These are phyloP conservation scores for Candida pseudofarinosa DNA, from an alignment of 805 yeast species.

Conservation along the genomic window DNA sequence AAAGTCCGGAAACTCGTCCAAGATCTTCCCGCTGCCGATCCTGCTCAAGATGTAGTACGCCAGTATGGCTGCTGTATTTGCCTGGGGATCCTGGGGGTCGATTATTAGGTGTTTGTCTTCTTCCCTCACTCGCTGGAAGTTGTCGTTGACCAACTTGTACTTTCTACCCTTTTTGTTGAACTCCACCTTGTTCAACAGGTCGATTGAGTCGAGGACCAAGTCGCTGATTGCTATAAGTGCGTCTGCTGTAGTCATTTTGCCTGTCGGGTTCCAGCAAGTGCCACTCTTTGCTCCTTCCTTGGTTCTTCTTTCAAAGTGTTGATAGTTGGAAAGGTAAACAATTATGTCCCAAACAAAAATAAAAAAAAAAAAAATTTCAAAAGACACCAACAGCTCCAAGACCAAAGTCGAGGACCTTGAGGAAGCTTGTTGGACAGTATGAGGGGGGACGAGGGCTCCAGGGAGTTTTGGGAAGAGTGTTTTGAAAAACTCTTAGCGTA, in stretches of 20 bases:
- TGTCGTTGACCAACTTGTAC: conserved; percentile 45
- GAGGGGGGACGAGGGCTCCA: no score
- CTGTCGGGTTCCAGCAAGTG: no score
- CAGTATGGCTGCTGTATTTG: conserved; percentile 36
- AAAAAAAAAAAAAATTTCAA: no score
- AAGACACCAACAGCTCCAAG: no score
- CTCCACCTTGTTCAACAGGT: conserved; percentile 30
- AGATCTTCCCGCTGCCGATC: conserved; percentile 33
- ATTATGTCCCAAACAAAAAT: no score
- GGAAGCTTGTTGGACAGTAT: no score
- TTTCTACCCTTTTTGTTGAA: conserved; percentile 44
- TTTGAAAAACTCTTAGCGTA: no score
- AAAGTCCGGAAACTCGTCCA: conserved; percentile 34
- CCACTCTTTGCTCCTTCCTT: no score
- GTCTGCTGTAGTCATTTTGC: conserved; percentile 18
- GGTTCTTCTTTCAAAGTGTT: no score
- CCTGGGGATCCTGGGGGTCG: conserved; percentile 23
- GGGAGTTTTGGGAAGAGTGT: no score
- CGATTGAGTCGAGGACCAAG: conserved; percentile 30
- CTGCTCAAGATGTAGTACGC: conserved; percentile 39
- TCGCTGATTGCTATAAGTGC: conserved; percentile 36
- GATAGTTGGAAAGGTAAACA: not conserved
- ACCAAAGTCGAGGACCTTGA: no score
- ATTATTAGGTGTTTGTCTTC: conserved; percentile 47
- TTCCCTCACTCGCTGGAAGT: conserved; percentile 45